Evolutionary conservation across 352 stramenopile species (phyloP), one percentile per base, ranked within the genome.

Genomic region (Phytopythium vexans): DNA sequence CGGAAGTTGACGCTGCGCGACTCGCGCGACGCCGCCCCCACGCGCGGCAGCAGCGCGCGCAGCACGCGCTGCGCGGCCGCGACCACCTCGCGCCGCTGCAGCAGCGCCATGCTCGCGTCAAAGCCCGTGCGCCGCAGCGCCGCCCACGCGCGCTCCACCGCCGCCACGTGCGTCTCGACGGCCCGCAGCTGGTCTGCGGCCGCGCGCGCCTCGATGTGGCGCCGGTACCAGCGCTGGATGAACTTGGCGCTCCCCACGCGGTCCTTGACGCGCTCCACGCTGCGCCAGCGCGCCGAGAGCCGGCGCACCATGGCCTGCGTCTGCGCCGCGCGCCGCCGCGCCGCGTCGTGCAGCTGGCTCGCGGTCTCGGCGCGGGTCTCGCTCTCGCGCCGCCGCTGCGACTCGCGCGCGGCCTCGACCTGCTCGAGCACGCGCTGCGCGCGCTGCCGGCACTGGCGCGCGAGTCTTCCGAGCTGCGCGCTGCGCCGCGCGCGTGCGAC

Each of bases 161-260:
- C 21, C 21, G 21, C 21, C 21, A 27, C 21, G 21, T 27, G 21
- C 21, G 21, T 27, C 21, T 27, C 21, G 1, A 27, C 21, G 21
- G 21, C 21, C 21, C 21, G 21, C 21, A 27, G 21, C 21, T 27
- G 21, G 1, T 27, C 21, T 27, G 21, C 21, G 21, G 21, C 21
- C 21, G 21, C 21, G 21, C 21, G 21, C 21, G 21, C 21, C 21
- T 44, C 40, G 11, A 81, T 63, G 32, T 77, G 68, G 27, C 71
- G 71, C 1, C 79, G 71, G 52, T 78, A 87, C 82, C 82, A 90
- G 14, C 75, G 75, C 69, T 90, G 82, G 64, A 90, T 88, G 52
- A 77, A 85, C 64, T 89, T 90, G 53, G 56, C 72, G 16, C 74
- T 52, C 44, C 66, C 68, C 51, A 88, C 70, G 8, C 77, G 76